These are phyloP conservation scores for Salinomyces thailandicus DNA, from an alignment of 2,329 filamentous ascomycete species.

Conservation along the genomic window DNA sequence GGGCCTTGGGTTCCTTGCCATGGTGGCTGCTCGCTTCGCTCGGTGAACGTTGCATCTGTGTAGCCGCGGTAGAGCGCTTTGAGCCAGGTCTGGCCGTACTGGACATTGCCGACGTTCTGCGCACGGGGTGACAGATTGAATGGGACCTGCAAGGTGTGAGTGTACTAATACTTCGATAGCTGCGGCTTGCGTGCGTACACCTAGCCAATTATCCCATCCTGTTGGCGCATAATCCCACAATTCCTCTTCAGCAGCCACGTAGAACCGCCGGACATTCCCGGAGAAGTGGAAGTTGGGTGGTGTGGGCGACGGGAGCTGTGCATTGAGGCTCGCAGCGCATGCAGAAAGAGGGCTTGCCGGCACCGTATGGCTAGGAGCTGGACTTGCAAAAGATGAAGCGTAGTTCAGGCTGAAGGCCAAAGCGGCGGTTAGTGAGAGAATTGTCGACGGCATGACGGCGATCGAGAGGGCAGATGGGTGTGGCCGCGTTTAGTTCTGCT, in stretches of 20 bases:
- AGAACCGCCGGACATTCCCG: conserved; percentile 18
- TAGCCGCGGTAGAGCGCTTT: conserved; percentile 25
- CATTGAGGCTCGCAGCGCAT: conserved; percentile 10
- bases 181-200: too few species aligned
- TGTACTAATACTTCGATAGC: not conserved
- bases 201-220: conserved; percentile 22
- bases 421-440: too few species aligned
- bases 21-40: conserved; percentile 14
- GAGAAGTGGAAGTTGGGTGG: conserved; percentile 14
- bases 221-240: conserved; percentile 21
- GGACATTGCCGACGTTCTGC: conserved; percentile 4
- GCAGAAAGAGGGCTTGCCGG: too few species aligned
- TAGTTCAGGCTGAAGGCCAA: too few species aligned
- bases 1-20: conserved; percentile 20
- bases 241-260: conserved; percentile 19
- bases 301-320: conserved; percentile 9
- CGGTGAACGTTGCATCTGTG: conserved; percentile 19
- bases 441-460: too few species aligned
- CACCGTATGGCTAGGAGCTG: too few species aligned
- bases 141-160: conserved; percentile 8
- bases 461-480: too few species aligned
- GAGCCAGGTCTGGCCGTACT: conserved; percentile 16
- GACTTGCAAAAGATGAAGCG: too few species aligned
- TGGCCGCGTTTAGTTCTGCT: too few species aligned
- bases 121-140: conserved; percentile 13